phyloP scores from a whole-genome alignment of 176 grass and related monocot species.

The Phragmites australis region DNA sequence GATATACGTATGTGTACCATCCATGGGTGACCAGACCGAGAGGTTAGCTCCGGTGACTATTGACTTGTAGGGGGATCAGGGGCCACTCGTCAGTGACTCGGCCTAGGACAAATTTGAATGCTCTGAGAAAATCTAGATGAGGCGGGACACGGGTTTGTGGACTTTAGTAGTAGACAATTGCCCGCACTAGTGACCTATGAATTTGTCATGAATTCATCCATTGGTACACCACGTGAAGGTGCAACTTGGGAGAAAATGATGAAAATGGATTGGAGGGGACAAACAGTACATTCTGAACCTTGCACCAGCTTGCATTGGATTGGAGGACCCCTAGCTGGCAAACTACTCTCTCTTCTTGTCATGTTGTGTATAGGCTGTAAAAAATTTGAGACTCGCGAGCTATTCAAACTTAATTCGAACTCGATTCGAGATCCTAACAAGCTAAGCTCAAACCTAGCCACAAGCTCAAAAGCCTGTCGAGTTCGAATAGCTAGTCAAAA shows the following conservation, averaged over 20 bases:
- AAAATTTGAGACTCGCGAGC: too few species aligned
- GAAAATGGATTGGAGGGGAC: not conserved
- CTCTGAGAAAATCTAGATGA: not conserved
- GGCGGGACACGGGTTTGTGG: not conserved
- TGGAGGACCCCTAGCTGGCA: not conserved
- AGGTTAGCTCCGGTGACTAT: not conserved
- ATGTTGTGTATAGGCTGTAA: too few species aligned
- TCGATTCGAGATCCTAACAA: too few species aligned
- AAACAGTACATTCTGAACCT: constrained; percentile 2
- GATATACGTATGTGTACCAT: too few species aligned
- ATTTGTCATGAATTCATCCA: not conserved
- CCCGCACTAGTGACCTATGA: not conserved
- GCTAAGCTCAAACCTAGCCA: too few species aligned
- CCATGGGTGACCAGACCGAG: not conserved
- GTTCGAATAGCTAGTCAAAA: too few species aligned
- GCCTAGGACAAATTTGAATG: not conserved
- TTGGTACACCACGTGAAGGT: constrained; percentile 8
- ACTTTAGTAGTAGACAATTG: not conserved
- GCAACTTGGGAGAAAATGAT: constrained; percentile 27
- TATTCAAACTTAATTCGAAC: too few species aligned
- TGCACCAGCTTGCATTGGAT: constrained; percentile 1
- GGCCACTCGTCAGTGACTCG: not conserved
- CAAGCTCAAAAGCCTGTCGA: too few species aligned
- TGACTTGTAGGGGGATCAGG: not conserved
- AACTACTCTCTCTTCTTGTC: not conserved